A percentile compares a stretch with the other conserved stretches of the same genome.
These are phyloP conservation scores for Arthrobotrys pseudoclavata DNA, from an alignment of 2,329 filamentous ascomycete genomes.

Conservation along the genomic window DNA sequence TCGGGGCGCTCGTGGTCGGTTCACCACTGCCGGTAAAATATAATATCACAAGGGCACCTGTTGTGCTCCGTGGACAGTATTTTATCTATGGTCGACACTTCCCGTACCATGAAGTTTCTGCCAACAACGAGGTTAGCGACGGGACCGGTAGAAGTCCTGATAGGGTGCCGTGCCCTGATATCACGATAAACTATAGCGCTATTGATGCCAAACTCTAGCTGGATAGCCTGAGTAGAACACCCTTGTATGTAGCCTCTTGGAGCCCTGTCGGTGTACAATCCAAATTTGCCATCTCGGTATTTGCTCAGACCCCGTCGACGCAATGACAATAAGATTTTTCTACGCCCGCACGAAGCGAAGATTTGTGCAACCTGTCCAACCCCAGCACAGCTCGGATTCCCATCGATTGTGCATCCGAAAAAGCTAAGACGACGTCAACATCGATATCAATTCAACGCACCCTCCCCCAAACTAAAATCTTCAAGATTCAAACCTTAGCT, in stretches of 20 bases:
- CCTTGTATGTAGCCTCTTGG: neutral
- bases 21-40: constrained; percentile 38
- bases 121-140: constrained; percentile 34
- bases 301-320: constrained; percentile 20
- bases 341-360: neutral
- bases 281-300: constrained; percentile 27
- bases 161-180: constrained; percentile 50
- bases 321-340: neutral
- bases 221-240: constrained; percentile 22
- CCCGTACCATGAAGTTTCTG: constrained; percentile 28
- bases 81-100: constrained; percentile 1
- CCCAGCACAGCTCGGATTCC: neutral
- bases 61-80: constrained; percentile 7
- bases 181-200: constrained; percentile 40
- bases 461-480: neutral
- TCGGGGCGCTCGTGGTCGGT: constrained; percentile 11
- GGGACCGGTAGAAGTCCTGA: constrained; percentile 32
- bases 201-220: constrained; percentile 30
- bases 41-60: constrained; percentile 20
- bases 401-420: too few species aligned
- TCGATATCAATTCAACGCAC: neutral
- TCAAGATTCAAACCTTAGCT: neutral
- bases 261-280: constrained; percentile 12
- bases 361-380: neutral
- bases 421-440: neutral